phyloP scores from a whole-genome alignment of 495 filamentous ascomycete genomes.

The Podospora pseudoanserina region DNA sequence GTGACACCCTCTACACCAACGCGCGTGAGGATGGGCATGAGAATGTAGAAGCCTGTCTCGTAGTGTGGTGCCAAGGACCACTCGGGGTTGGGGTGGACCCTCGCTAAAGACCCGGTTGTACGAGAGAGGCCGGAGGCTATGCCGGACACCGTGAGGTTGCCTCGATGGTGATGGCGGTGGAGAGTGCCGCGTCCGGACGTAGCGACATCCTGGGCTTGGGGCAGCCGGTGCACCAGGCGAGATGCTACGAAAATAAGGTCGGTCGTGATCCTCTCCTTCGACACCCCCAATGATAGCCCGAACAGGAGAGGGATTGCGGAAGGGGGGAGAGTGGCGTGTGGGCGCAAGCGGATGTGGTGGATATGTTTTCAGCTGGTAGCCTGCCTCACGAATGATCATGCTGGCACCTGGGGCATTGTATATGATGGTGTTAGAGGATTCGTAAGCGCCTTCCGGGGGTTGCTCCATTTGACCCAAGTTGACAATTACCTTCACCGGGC shows the following conservation, averaged over 20 bases:
- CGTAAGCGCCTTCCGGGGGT: background rate
- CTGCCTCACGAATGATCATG: background rate
- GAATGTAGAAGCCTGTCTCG: background rate
- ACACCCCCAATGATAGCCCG: background rate
- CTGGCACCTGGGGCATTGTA: background rate
- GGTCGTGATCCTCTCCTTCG: background rate
- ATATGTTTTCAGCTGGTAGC: background rate
- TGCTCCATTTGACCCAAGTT: conserved; percentile 1
- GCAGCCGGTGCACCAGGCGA: background rate
- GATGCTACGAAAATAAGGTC: background rate
- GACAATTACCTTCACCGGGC: conserved; percentile 3
- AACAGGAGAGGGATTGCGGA: background rate
- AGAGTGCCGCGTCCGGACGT: background rate
- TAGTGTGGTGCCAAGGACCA: background rate
- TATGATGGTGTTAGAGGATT: background rate
- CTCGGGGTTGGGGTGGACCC: no score
- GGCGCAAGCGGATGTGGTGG: background rate
- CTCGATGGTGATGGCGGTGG: background rate
- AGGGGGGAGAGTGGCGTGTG: background rate
- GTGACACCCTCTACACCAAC: conserved; percentile 8
- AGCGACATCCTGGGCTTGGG: background rate
- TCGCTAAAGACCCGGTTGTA: background rate
- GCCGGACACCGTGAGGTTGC: background rate
- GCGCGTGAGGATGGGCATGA: background rate
- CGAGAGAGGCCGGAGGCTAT: background rate